Base-by-base conservation (phyloP, 1,284 basidiomycete species). In the Austropuccinia psidii region DNA sequence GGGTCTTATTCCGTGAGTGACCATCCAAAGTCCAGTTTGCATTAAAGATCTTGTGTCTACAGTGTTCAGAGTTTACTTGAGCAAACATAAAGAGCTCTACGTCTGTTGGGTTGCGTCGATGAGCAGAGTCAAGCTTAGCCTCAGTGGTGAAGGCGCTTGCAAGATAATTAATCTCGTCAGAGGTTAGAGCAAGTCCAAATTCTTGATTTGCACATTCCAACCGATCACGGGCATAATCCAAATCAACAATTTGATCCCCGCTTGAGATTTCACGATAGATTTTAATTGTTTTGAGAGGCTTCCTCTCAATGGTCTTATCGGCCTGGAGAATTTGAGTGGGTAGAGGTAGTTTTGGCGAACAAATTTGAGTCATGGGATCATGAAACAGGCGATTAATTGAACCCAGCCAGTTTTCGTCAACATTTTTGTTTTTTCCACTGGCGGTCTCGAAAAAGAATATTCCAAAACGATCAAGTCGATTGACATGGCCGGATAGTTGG, bases 61-160 rank as follows among this genome's bases (percentile, higher is more conserved):
- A 99, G 81, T 98, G 96, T 82, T 99, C 96, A 49, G 94, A 98
- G 83, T 99, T 99, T 81, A 99, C 95, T 81, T 99, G 96, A 19
- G 96, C 95, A 81, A 98, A 99, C 95, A 98, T 98, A 86, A 98
- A 98, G 21, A 99, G 85, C 81, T 99, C 96, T 15, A 96, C 94
- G 78, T 98, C 95, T 60, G 92, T 98, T 4, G 93, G 93, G 80
- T 92, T 89, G 55, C 92, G 87, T 62, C 84, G 83, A 0, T 87
- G 85, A 8, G 84, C 81, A 27, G 49, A 35, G 47, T 39, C 58
- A 27, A 27, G 6, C 19, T 83, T 80, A 55, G 57, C 76, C 15
- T 88, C 88, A 41, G 88, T 84, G 49, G 91, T 85, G 82, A 93
- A 99, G 9, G 91, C 91, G 65, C 91, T 86, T 77, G 96, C 87